Conservation (phyloP, 345 rosid species). For the Rhodamnia rubescens region DNA sequence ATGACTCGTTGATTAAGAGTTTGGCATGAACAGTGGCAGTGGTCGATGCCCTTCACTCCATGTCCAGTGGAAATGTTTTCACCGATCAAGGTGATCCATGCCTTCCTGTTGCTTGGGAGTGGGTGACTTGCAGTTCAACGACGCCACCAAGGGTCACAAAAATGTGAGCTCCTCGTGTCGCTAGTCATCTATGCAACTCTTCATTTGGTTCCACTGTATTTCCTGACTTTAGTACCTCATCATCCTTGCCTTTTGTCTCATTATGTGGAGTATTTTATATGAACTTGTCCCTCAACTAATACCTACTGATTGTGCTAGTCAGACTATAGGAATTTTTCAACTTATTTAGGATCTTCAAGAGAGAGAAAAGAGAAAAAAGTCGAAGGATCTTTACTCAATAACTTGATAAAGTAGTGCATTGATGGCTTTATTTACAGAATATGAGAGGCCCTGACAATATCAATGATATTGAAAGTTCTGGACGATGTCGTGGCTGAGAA, state of each 20-base stretch:
- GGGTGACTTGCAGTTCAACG: slow-evolving; percentile 68
- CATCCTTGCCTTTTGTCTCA: neutral
- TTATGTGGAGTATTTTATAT: neutral
- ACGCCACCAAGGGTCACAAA: slow-evolving; percentile 78
- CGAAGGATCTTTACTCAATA: neutral
- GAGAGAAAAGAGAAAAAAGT: neutral
- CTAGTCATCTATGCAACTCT: neutral
- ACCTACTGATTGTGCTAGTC: neutral
- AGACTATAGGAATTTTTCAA: neutral
- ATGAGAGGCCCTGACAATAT: neutral
- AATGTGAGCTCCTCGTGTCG: slow-evolving; percentile 40
- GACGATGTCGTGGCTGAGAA: neutral
- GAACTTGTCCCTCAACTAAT: neutral
- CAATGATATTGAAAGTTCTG: neutral
- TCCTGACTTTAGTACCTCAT: neutral
- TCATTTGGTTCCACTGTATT: neutral
- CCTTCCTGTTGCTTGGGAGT: slow-evolving; percentile 66
- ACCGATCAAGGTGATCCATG: slow-evolving; percentile 84
- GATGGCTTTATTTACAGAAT: neutral
- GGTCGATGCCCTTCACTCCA: slow-evolving; percentile 40
- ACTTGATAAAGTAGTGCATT: neutral
- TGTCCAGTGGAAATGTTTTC: slow-evolving; percentile 44
- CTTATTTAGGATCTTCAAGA: neutral
- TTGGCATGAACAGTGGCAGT: slow-evolving; percentile 37
- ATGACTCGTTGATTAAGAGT: slow-evolving; percentile 1